Conservation (phyloP, 1,139 yeast species). For the Torulaspora globosa region DNA sequence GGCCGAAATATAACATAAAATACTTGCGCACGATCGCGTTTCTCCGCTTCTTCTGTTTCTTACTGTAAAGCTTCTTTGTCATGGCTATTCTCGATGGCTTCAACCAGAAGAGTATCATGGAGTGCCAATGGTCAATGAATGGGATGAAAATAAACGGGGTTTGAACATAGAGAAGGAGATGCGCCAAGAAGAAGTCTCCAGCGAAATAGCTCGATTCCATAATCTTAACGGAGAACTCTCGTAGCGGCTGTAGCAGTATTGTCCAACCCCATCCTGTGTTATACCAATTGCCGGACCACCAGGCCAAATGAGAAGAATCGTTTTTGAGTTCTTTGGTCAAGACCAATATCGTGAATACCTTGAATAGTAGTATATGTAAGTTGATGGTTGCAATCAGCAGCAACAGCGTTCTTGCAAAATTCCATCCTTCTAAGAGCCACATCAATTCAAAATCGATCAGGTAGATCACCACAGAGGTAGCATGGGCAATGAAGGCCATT, state of each 20-base stretch:
- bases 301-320: constrained; percentile 57
- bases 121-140: constrained; percentile 70
- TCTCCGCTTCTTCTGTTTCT: constrained; percentile 39
- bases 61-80: constrained; percentile 41
- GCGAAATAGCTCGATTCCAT: constrained; percentile 68
- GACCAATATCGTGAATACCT: constrained; percentile 44
- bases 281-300: constrained; percentile 89
- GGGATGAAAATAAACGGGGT: constrained; percentile 66
- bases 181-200: constrained; percentile 68
- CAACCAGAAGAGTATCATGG: constrained; percentile 77
- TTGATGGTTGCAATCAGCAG: constrained; percentile 55
- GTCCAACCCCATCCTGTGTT: constrained; percentile 56
- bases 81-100: constrained; percentile 55
- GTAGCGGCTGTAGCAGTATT: constrained; percentile 56
- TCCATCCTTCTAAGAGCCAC: constrained; percentile 63
- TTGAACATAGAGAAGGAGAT: constrained; percentile 54
- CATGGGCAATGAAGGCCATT: constrained; percentile 52
- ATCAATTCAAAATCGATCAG: constrained; percentile 55
- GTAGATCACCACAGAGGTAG: constrained; percentile 49
- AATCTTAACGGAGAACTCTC: constrained; percentile 66
- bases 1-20: constrained; percentile 43
- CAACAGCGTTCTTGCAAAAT: constrained; percentile 51
- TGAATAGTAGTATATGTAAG: constrained; percentile 53
- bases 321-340: constrained; percentile 59
- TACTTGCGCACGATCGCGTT: constrained; percentile 40